Evolutionary conservation across 768 basidiomycete genomes (phyloP), one percentile per base, ranked within the genome.

Genomic region (Leccinellum luteum): DNA sequence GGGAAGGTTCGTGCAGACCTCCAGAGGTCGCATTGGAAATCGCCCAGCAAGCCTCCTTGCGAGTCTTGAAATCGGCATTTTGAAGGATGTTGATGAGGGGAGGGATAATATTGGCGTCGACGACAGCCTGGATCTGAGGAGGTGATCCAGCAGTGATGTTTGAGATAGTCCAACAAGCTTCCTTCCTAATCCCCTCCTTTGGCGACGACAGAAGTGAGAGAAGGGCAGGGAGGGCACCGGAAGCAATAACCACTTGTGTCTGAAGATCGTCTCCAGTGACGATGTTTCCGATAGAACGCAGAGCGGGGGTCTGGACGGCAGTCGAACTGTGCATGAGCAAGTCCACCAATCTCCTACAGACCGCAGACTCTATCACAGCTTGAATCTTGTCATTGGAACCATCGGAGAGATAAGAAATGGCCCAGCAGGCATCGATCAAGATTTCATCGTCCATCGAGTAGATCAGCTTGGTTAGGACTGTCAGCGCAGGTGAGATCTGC

Each of bases 31-130:
- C 97, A 74, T 99, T 99, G 43, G 94, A 97, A 66, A 99, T 93
- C 10, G 97, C 97, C 97, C 97, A 99, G 79, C 95, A 99, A 2
- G 97, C 97, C 75, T 99, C 97, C 76, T 99, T 99, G 73, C 92
- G 87, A 48, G 97, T 98, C 81, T 98, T 98, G 83, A 99, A 98
- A 76, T 99, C 97, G 52, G 96, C 96, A 67, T 97, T 88, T 69
- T 88, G 87, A 55, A 99, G 87, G 66, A 98, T 98, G 78, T 98
- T 97, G 81, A 99, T 95, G 61, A 99, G 86, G 59, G 96, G 96
- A 51, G 96, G 96, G 58, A 98, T 87, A 68, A 99, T 94, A 69
- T 98, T 94, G 70, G 97, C 97, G 66, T 99, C 97, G 63, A 99
- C 94, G 67, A 98, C 89, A 52, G 92, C 80, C 74, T 98, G 96